These are phyloP conservation scores for Wakefieldia striispora DNA, from an alignment of 768 basidiomycete species.

Conservation along the genomic window DNA sequence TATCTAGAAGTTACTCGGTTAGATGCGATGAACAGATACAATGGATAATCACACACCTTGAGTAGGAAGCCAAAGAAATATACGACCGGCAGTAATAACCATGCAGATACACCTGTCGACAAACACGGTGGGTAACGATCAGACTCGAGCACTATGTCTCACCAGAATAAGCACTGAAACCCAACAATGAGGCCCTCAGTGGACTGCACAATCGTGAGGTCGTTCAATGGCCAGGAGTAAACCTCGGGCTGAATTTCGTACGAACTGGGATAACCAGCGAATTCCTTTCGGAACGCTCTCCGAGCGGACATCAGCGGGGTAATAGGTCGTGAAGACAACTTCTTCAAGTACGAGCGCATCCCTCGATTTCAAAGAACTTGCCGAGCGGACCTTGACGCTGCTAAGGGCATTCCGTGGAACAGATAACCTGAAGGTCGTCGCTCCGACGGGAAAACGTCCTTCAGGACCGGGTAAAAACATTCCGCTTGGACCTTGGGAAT, in stretches of 20 bases:
- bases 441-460: constrained; percentile 58
- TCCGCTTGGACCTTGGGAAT: constrained; percentile 9
- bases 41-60: constrained; percentile 36
- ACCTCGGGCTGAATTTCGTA: neutral
- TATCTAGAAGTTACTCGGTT: constrained; percentile 36
- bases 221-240: constrained; percentile 1
- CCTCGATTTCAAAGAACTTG: constrained; percentile 22
- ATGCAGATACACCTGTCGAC: constrained; percentile 24
- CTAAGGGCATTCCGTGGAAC: constrained; percentile 43
- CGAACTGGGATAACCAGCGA: constrained; percentile 58
- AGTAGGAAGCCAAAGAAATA: constrained; percentile 50
- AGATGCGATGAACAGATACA: neutral
- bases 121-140: neutral
- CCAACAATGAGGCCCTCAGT: constrained; percentile 42
- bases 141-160: constrained; percentile 3
- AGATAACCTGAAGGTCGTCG: constrained; percentile 53
- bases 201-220: constrained; percentile 30
- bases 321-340: constrained; percentile 62
- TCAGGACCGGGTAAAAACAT: constrained; percentile 41
- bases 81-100: constrained; percentile 42
- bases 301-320: constrained; percentile 48
- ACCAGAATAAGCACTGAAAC: constrained; percentile 53
- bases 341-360: constrained; percentile 57
- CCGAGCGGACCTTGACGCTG: constrained; percentile 35
- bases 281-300: constrained; percentile 39